A percentile compares a stretch with the other conserved stretches of the same genome.
phyloP scores from a whole-genome alignment of 192 early-diverging fungal genomes.

The Coemansia sp. region DNA sequence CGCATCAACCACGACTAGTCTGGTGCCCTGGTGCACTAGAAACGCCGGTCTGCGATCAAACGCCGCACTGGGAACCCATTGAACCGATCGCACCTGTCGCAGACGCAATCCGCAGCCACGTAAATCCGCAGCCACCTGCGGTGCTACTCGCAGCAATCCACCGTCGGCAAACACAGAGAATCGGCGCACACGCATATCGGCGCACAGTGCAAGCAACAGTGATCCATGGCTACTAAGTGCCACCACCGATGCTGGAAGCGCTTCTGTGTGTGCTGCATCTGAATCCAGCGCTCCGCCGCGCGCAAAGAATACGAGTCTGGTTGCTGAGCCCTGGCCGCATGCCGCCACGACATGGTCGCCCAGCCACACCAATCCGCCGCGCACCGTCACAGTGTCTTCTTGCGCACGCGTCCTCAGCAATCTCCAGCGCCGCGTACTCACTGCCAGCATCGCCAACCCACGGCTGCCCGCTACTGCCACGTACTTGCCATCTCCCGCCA shows the following conservation, averaged over 20 bases:
- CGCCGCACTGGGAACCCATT: slow-evolving; percentile 46
- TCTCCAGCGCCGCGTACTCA: slow-evolving; percentile 75
- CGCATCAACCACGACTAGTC: slow-evolving; percentile 16
- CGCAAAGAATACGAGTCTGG: slow-evolving; percentile 34
- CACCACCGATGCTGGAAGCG: slow-evolving; percentile 14
- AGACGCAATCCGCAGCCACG: slow-evolving; percentile 1
- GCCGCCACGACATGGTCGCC: slow-evolving; percentile 32
- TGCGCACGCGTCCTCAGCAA: slow-evolving; percentile 81
- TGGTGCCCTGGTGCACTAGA: slow-evolving; percentile 39
- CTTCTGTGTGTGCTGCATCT: slow-evolving; percentile 12
- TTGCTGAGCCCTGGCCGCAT: slow-evolving; percentile 7
- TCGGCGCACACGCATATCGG: slow-evolving; percentile 14
- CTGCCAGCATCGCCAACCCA: slow-evolving; percentile 79
- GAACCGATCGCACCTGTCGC: slow-evolving; percentile 36
- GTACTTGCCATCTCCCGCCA: slow-evolving; percentile 64
- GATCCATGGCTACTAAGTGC: slow-evolving; percentile 32
- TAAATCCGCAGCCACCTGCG: slow-evolving; percentile 16
- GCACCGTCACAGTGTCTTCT: slow-evolving; percentile 23
- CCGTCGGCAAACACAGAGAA: slow-evolving; percentile 31
- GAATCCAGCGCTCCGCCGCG: slow-evolving; percentile 22
- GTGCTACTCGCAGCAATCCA: slow-evolving; percentile 17
- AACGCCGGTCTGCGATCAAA: slow-evolving; percentile 26
- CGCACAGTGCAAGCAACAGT: slow-evolving; percentile 22
- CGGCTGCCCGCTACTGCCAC: slow-evolving; percentile 82
- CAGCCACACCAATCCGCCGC: slow-evolving; percentile 46